Evolutionary conservation across 306 rosid species (phyloP).

Genomic region (Medicago arabica): DNA sequence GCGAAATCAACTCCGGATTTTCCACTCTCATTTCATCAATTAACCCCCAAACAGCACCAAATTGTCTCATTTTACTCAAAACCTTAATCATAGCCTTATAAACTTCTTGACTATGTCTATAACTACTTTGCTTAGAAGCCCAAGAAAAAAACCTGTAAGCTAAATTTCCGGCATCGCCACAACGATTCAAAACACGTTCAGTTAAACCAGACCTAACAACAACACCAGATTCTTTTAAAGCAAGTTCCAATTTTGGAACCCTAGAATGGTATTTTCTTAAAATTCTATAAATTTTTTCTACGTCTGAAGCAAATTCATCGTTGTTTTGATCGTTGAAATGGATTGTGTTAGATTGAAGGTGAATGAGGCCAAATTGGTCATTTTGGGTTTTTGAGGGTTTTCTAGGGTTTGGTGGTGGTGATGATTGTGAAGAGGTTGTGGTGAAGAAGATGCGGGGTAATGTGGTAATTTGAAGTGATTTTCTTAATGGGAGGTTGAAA

Average conservation of each 20-base stretch:
- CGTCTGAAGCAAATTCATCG: slow-evolving; percentile 74
- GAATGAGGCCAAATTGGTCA: slow-evolving; percentile 51
- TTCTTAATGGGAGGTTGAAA: not conserved
- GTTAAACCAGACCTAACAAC: slow-evolving; percentile 68
- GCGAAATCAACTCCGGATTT: not conserved
- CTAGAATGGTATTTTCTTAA: slow-evolving; percentile 74
- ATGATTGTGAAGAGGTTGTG: slow-evolving; percentile 16
- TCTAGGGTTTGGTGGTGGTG: slow-evolving; percentile 23
- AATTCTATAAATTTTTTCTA: slow-evolving; percentile 73
- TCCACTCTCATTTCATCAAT: not conserved
- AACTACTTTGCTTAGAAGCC: not conserved
- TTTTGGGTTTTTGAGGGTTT: slow-evolving; percentile 14
- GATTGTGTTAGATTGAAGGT: slow-evolving; percentile 38
- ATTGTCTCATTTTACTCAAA: slow-evolving; percentile 9
- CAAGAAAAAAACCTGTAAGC: not conserved
- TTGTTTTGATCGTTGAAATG: slow-evolving; percentile 32
- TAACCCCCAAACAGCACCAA: not conserved
- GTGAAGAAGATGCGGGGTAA: slow-evolving; percentile 22
- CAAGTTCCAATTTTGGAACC: slow-evolving; percentile 79
- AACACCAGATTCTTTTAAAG: slow-evolving; percentile 78
- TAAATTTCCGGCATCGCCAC: slow-evolving; percentile 74
- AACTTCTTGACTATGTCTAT: not conserved
- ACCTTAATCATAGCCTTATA: not conserved
- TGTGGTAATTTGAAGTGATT: not conserved
- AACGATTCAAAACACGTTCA: slow-evolving; percentile 70